phyloP scores from a whole-genome alignment of 305 asterid genomes.

The Solanum hybrid region DNA sequence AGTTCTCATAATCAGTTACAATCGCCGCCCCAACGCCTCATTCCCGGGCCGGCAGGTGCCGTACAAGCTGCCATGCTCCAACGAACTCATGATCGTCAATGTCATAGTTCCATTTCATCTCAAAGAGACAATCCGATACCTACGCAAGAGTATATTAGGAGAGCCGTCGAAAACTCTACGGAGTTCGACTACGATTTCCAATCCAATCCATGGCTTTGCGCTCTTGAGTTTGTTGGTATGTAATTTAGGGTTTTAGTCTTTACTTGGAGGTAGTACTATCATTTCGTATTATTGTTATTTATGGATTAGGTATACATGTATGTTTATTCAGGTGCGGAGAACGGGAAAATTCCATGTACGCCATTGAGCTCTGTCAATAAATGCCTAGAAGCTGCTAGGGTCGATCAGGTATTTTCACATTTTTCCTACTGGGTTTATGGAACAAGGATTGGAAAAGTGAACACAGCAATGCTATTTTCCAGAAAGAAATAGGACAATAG shows the following conservation, averaged over 20 bases:
- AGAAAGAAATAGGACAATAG: background rate
- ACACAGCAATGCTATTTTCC: background rate
- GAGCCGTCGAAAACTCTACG: slow-evolving; percentile 51
- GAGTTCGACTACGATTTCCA: slow-evolving; percentile 70
- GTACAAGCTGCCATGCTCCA: slow-evolving; percentile 68
- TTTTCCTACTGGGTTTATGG: background rate
- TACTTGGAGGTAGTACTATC: background rate
- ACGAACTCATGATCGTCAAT: slow-evolving; percentile 35
- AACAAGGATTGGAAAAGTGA: background rate
- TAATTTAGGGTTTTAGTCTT: background rate
- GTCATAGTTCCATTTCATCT: slow-evolving; percentile 5
- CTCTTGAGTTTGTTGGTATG: slow-evolving; percentile 59
- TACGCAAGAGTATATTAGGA: slow-evolving; percentile 64
- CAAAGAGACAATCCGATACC: slow-evolving; percentile 18
- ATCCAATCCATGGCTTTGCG: slow-evolving; percentile 54
- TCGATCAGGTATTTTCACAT: slow-evolving; percentile 38
- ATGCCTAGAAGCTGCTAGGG: slow-evolving; percentile 32
- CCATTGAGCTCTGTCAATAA: slow-evolving; percentile 61
- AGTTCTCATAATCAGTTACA: slow-evolving; percentile 13
- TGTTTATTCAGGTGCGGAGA: slow-evolving; percentile 30
- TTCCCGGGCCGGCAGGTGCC: slow-evolving; percentile 88
- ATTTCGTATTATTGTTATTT: background rate
- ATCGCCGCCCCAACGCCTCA: slow-evolving; percentile 18
- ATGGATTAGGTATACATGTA: background rate
- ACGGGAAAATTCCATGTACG: slow-evolving; percentile 36